phyloP scores from a whole-genome alignment of 345 rosid species.

The Populus nigra region DNA sequence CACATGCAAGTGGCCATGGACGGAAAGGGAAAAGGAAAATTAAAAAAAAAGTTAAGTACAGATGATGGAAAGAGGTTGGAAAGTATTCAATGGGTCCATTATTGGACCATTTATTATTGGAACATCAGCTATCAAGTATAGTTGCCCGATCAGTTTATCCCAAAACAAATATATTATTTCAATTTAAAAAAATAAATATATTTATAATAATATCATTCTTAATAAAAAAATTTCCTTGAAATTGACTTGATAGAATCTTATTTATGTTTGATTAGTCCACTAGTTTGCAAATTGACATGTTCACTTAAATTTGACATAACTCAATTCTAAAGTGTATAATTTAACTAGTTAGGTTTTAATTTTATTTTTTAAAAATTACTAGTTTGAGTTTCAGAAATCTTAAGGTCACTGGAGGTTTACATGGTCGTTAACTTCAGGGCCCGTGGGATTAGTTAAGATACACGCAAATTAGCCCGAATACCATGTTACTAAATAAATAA shows the following conservation, averaged over 20 bases:
- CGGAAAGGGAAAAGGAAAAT: not conserved
- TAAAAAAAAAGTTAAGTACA: not conserved
- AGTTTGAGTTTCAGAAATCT: too few relatives aligned
- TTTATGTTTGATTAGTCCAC: too few relatives aligned
- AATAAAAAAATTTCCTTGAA: too few relatives aligned
- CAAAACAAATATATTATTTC: too few relatives aligned
- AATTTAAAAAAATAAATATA: too few relatives aligned
- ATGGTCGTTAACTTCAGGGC: fast-evolving
- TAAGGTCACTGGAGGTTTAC: fast-evolving
- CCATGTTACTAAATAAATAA: too few relatives aligned
- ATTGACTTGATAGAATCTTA: fast-evolving
- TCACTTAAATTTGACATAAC: too few relatives aligned
- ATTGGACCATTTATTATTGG: not conserved
- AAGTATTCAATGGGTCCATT: slow-evolving; percentile 1
- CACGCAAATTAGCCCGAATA: fast-evolving
- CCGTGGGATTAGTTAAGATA: fast-evolving
- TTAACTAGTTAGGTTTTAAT: too few relatives aligned
- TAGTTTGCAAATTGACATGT: too few relatives aligned
- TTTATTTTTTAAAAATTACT: too few relatives aligned
- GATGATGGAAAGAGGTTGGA: not conserved
- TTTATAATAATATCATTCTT: too few relatives aligned
- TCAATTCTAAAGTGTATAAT: fast-evolving
- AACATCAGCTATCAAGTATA: not conserved
- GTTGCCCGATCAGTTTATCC: too few relatives aligned
- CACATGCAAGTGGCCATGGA: slow-evolving; percentile 9